Base-by-base conservation (phyloP, 352 stramenopile genomes). In the Albugo laibachii region DNA sequence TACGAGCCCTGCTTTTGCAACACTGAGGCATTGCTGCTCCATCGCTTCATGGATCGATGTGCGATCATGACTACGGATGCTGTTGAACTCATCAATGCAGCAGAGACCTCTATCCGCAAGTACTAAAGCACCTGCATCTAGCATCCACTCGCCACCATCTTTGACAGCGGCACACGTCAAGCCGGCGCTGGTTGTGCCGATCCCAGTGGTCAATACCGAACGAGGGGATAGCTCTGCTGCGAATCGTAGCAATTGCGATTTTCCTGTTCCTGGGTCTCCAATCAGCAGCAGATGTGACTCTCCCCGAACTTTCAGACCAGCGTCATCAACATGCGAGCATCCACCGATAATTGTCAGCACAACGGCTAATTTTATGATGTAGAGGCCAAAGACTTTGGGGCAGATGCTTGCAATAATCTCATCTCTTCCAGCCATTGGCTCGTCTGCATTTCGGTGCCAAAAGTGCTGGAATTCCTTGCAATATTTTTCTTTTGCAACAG, bases 1-100 rank as follows among this genome's bases (percentile, higher is more conserved):
- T 39, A 98, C 87, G n/a, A 98, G 77, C 0, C 94, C 94, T 27
- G 92, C 93, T 62, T 98, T 98, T 11, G 93, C 93, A 1, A 98
- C 91, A 24, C 79, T 96, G 15, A 98, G 62, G 11, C 91, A 98
- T 54, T 98, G 94, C 59, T 98, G 93, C 65, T 98, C 93, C 94
- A 98, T 98, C 14, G 94, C 94, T 61, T 98, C 86, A 57, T 97
- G 91, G 51, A 97, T 97, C 1, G 84, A 93, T 11, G 82, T 88
- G 21, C 89, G 63, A 57, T 97, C 87, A 56, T 95, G 74, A 48
- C 87, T 83, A 38, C 73, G 80, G 51, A 98, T 97, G 45, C 85
- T 95, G 47, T 79, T 89, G 61, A 98, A 98, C 69, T 98, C 92
- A 67, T 98, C 93, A 59, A 98, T 98, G 57, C 87, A 97, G 57